Percentiles rank a stretch among this genome's conserved stretches.
phyloP scores from a whole-genome alignment of 1,139 yeast species.

The Wickerhamomyces sp. region DNA sequence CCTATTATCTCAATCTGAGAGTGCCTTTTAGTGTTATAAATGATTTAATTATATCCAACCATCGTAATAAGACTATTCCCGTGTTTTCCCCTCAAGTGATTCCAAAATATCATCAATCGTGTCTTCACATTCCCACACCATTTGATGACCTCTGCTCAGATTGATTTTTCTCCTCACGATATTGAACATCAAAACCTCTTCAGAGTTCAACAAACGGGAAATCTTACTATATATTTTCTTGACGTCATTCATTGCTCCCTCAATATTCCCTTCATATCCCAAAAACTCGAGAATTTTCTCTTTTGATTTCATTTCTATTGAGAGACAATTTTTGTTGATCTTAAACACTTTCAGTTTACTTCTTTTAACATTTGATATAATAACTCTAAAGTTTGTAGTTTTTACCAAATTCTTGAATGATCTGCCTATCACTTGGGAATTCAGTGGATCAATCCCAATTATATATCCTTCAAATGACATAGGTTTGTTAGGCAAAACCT shows the following conservation, averaged over 20 bases:
- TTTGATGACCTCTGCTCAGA: slow-evolving; percentile 7
- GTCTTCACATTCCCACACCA: slow-evolving; percentile 11
- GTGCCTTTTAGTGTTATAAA: too few relatives aligned
- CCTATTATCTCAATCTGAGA: too few relatives aligned
- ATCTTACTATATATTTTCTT: slow-evolving; percentile 1
- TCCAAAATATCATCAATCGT: slow-evolving; percentile 9
- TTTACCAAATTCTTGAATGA: slow-evolving; percentile 8
- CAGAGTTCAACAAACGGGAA: not conserved
- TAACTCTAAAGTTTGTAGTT: slow-evolving; percentile 11
- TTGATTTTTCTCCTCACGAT: slow-evolving; percentile 2
- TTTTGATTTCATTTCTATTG: slow-evolving; percentile 10
- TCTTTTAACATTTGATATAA: slow-evolving; percentile 11
- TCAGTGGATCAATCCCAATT: slow-evolving; percentile 13
- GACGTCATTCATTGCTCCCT: not conserved
- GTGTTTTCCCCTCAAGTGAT: not conserved
- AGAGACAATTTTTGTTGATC: slow-evolving; percentile 13
- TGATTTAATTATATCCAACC: too few relatives aligned
- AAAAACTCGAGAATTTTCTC: slow-evolving; percentile 12
- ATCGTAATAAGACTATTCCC: not conserved
- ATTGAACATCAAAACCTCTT: not conserved
- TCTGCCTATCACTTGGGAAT: slow-evolving; percentile 9
- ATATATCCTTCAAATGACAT: slow-evolving; percentile 9
- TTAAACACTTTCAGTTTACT: not conserved
- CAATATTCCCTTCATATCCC: slow-evolving; percentile 7
- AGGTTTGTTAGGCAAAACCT: not conserved